Percentiles rank a stretch among this genome's conserved stretches.
Conservation (phyloP, 768 basidiomycete genomes). For the Pholiota molesta region DNA sequence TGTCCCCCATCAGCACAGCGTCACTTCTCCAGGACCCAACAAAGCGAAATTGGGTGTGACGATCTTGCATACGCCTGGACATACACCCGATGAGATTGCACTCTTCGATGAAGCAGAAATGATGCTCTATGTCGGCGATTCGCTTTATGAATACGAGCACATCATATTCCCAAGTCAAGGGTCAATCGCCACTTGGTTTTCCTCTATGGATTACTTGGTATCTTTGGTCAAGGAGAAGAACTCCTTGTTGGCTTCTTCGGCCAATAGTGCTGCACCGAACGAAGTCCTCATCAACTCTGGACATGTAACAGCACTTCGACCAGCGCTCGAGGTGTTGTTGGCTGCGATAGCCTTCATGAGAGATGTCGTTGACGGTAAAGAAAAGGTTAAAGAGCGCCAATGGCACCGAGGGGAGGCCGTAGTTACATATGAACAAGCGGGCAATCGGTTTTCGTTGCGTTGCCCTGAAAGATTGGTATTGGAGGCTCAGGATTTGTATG, state of each 20-base stretch:
- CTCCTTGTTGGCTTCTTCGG: background rate
- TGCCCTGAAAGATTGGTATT: conserved; percentile 52
- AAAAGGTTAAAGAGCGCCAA: conserved; percentile 31
- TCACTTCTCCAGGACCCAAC: conserved; percentile 27
- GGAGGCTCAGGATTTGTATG: conserved; percentile 29
- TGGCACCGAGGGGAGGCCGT: conserved; percentile 37
- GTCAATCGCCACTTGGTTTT: conserved; percentile 53
- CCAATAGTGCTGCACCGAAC: conserved; percentile 4
- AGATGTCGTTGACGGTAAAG: conserved; percentile 43
- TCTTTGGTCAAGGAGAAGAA: conserved; percentile 38
- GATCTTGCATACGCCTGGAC: conserved; percentile 59
- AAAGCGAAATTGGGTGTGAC: conserved; percentile 36
- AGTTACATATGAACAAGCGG: conserved; percentile 47
- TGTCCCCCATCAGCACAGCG: conserved; percentile 41
- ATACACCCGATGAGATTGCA: conserved; percentile 62
- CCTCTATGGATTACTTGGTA: conserved; percentile 45
- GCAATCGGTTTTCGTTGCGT: conserved; percentile 44
- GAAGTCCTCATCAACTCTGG: conserved; percentile 51
- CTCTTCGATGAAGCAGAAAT: conserved; percentile 50
- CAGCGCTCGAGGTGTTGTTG: conserved; percentile 48
- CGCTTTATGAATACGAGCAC: conserved; percentile 54
- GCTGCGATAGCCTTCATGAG: conserved; percentile 47
- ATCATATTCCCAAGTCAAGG: conserved; percentile 61
- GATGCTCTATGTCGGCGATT: conserved; percentile 62
- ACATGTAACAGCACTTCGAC: conserved; percentile 46